Percentiles rank a stretch among this genome's conserved stretches.
Conservation (phyloP, 1,284 basidiomycete species). For the Trametes polyzona region DNA sequence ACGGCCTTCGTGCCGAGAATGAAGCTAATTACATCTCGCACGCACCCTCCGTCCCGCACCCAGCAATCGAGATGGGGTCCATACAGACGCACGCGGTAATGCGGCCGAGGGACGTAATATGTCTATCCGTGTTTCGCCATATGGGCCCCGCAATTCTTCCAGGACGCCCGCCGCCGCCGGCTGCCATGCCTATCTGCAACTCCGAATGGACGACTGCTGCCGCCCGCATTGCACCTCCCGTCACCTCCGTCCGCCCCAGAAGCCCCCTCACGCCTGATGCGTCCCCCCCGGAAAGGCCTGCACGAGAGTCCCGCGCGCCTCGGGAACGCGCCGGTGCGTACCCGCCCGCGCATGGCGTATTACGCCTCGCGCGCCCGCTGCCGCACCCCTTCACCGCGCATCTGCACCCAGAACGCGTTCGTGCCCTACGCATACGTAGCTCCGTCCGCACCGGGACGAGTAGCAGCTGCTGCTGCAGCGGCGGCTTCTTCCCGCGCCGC, state of each 20-base stretch:
- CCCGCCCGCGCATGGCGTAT: slow-evolving; percentile 5
- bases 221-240: not conserved
- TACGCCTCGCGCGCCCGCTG: not conserved
- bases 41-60: not conserved
- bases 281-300: slow-evolving; percentile 13
- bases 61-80: too few relatives aligned
- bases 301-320: slow-evolving; percentile 13
- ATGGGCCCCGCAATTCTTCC: slow-evolving; percentile 6
- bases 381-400: slow-evolving; percentile 6
- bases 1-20: not conserved
- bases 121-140: slow-evolving; percentile 15
- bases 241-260: slow-evolving; percentile 3
- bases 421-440: not conserved
- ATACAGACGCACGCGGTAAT: not conserved
- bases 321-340: not conserved
- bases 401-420: not conserved
- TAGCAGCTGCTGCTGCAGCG: not conserved
- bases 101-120: slow-evolving; percentile 10
- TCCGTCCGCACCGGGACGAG: slow-evolving; percentile 5
- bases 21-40: not conserved
- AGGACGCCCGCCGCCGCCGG: too few relatives aligned
- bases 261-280: slow-evolving; percentile 21
- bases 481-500: not conserved
- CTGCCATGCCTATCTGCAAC: too few relatives aligned
- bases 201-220: not conserved